Evolutionary conservation across 192 early-diverging fungal species (phyloP).

Genomic region (Piromyces finnis): DNA sequence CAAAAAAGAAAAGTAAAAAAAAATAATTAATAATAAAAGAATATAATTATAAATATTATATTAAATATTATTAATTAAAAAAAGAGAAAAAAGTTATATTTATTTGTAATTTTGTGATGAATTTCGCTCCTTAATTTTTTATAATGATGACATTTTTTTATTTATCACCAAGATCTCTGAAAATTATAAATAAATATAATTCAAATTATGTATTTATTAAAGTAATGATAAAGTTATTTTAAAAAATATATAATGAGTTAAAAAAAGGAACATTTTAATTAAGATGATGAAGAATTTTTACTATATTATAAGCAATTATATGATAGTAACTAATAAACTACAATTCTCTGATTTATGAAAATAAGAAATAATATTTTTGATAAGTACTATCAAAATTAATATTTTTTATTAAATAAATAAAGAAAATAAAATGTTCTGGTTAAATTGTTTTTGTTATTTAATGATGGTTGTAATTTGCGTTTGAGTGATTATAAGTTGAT

Average conservation of each 20-base stretch:
- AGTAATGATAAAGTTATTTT: too few relatives aligned
- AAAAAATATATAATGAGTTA: too few relatives aligned
- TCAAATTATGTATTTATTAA: background rate
- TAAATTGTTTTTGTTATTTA: background rate
- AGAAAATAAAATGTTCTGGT: background rate
- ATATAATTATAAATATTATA: background rate
- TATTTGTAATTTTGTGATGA: background rate
- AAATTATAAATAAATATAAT: background rate
- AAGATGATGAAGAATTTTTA: background rate
- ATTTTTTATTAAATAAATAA: background rate
- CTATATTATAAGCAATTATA: background rate
- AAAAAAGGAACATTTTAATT: background rate
- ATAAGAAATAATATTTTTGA: too few relatives aligned
- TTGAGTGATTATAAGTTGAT: background rate
- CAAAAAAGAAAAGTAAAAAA: background rate
- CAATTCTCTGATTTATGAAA: background rate
- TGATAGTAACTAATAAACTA: background rate
- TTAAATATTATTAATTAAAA: background rate
- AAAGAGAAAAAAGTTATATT: background rate
- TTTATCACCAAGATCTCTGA: background rate
- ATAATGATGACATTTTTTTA: background rate
- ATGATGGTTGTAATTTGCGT: background rate
- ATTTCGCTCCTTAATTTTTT: background rate
- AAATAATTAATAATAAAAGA: background rate
- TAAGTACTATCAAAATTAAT: too few relatives aligned